A percentile compares a stretch with the other conserved stretches of the same genome.
These are phyloP conservation scores for Sclerotinia trifoliorum DNA, from an alignment of 2,329 filamentous ascomycete genomes.

Conservation along the genomic window DNA sequence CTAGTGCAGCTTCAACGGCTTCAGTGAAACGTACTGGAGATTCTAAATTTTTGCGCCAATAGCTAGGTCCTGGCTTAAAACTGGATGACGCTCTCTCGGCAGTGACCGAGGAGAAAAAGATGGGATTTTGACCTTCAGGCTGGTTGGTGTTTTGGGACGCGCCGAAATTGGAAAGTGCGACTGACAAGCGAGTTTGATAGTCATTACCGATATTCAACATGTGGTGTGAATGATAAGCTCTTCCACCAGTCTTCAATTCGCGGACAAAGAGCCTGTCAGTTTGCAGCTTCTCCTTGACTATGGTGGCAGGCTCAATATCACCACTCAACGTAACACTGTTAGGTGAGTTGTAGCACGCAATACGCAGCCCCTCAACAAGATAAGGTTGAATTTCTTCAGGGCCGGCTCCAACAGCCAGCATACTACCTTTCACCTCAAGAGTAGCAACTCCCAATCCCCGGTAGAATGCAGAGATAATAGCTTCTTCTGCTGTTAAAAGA, in stretches of 20 bases:
- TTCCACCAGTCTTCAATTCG: slow-evolving; percentile 20
- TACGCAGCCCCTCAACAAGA: not conserved
- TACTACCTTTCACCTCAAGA: slow-evolving; percentile 14
- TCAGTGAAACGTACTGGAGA: slow-evolving; percentile 25
- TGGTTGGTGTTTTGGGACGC: not conserved
- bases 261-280: slow-evolving; percentile 29
- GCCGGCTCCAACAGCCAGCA: slow-evolving; percentile 27
- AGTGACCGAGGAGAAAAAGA: slow-evolving; percentile 13
- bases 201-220: slow-evolving; percentile 19
- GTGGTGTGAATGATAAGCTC: slow-evolving; percentile 27
- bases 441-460: slow-evolving; percentile 28
- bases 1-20: slow-evolving; percentile 11
- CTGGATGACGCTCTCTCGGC: not conserved
- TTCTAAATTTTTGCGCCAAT: slow-evolving; percentile 27
- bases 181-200: slow-evolving; percentile 20
- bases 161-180: not conserved
- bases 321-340: slow-evolving; percentile 33
- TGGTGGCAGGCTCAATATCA: slow-evolving; percentile 5
- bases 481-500: slow-evolving; percentile 37
- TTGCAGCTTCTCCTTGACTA: not conserved
- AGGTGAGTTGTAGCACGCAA: slow-evolving; percentile 37
- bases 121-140: not conserved
- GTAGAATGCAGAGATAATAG: slow-evolving; percentile 48
- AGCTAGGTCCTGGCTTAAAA: slow-evolving; percentile 7
- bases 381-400: slow-evolving; percentile 13